Evolutionary conservation across 176 grass and related monocot genomes (phyloP).

Genomic region (Aegilops longissima): DNA sequence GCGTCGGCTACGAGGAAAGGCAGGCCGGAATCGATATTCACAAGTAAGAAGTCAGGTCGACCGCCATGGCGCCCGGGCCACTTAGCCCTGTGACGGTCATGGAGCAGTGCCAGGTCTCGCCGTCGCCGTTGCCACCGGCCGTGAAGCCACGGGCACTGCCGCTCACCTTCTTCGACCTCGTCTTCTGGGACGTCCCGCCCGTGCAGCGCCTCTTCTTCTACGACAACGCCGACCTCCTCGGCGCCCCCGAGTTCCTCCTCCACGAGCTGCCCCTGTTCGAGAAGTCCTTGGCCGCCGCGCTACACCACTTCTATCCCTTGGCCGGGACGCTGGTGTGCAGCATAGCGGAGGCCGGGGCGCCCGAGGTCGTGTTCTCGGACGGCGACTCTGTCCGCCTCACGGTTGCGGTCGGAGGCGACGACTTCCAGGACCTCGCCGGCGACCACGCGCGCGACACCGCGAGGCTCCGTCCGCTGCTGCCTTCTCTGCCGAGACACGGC

Average conservation of each 20-base stretch:
- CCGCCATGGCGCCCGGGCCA: too few relatives aligned
- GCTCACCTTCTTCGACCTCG: constrained; percentile 80
- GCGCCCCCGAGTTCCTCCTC: constrained; percentile 37
- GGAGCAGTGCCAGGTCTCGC: constrained; percentile 18
- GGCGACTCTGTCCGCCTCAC: constrained; percentile 35
- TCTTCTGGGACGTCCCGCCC: constrained; percentile 68
- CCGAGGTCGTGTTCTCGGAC: constrained; percentile 16
- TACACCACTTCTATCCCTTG: constrained; percentile 67
- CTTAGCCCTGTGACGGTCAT: constrained; percentile 17
- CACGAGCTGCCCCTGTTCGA: constrained; percentile 39
- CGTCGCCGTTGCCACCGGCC: constrained; percentile 23
- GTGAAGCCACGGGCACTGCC: constrained; percentile 39
- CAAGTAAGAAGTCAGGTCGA: too few relatives aligned
- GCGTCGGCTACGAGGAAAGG: too few relatives aligned
- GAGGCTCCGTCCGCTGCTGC: constrained; percentile 49
- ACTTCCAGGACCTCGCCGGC: constrained; percentile 55
- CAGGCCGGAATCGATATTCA: too few relatives aligned
- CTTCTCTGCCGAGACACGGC: background rate
- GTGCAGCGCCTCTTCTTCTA: constrained; percentile 86
- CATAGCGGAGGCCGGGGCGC: background rate
- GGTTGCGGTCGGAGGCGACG: constrained; percentile 35
- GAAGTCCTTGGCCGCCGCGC: constrained; percentile 51
- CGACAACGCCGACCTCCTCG: constrained; percentile 25
- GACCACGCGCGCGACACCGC: constrained; percentile 37
- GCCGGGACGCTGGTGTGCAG: constrained; percentile 38